Evolutionary conservation across 2,329 filamentous ascomycete genomes (phyloP).

Genomic region (Rhytidhysteron rufulum): DNA sequence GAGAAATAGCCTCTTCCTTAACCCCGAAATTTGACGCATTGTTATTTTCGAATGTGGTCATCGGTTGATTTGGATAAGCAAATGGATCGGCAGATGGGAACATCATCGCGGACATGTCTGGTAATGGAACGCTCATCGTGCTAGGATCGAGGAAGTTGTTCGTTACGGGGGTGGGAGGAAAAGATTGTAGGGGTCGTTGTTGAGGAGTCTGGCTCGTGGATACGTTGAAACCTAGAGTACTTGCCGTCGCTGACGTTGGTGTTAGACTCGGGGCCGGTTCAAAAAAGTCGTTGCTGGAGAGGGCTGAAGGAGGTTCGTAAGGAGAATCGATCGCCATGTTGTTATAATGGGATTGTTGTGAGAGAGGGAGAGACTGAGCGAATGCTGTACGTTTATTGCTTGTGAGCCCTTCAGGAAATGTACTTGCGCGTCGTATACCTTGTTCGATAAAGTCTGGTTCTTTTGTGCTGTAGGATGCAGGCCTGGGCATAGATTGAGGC

Average conservation of each 20-base stretch:
- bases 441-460: conserved; percentile 19
- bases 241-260: conserved; percentile 27
- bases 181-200: conserved; percentile 23
- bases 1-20: conserved; percentile 11
- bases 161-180: conserved; percentile 24
- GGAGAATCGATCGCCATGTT: conserved; percentile 23
- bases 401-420: conserved; percentile 30
- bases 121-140: conserved; percentile 46
- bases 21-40: conserved; percentile 24
- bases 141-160: conserved; percentile 28
- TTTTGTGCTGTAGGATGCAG: conserved; percentile 14
- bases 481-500: conserved; percentile 26
- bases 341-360: conserved; percentile 21
- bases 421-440: conserved; percentile 28
- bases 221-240: conserved; percentile 21
- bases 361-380: conserved; percentile 22
- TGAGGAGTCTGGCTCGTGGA: conserved; percentile 17
- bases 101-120: conserved; percentile 74
- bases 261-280: conserved; percentile 29
- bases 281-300: conserved; percentile 24
- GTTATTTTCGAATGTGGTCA: conserved; percentile 54
- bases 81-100: conserved; percentile 76
- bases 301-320: conserved; percentile 20
- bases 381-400: conserved; percentile 21
- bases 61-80: conserved; percentile 72